Evolutionary conservation across 441 rosid genomes (phyloP).

Genomic region (Biscutella laevigata): DNA sequence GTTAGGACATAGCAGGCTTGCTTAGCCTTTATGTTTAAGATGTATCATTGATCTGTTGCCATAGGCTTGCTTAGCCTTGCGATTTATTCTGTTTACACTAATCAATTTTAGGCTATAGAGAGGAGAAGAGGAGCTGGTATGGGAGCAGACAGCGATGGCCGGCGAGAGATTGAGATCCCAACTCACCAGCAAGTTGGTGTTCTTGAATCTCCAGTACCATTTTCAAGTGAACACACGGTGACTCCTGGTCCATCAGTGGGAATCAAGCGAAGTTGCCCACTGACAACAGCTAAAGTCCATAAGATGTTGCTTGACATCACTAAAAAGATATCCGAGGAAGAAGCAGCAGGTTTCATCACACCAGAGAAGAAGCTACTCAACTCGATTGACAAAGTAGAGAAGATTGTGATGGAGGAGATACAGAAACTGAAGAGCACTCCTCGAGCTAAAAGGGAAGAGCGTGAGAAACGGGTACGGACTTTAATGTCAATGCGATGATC

Average conservation of each 20-base stretch:
- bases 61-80: slow-evolving; percentile 13
- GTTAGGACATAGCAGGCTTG: background rate
- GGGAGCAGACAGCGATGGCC: slow-evolving; percentile 40
- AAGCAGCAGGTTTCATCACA: slow-evolving; percentile 41
- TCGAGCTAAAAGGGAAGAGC: slow-evolving; percentile 45
- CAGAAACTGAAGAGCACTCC: slow-evolving; percentile 60
- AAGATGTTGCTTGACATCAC: slow-evolving; percentile 47
- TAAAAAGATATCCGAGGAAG: slow-evolving; percentile 26
- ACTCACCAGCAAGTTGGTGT: slow-evolving; percentile 19
- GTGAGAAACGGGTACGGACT: slow-evolving; percentile 54
- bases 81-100: background rate
- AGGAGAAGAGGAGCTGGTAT: slow-evolving; percentile 48
- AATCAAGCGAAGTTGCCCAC: slow-evolving; percentile 31
- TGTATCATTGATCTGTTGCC: background rate
- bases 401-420: slow-evolving; percentile 62
- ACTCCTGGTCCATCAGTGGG: slow-evolving; percentile 38
- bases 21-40: background rate
- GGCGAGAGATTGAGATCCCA: slow-evolving; percentile 30
- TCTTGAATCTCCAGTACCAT: slow-evolving; percentile 27
- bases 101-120: slow-evolving; percentile 51
- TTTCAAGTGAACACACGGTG: slow-evolving; percentile 30
- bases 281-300: slow-evolving; percentile 40
- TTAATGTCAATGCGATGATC: slow-evolving; percentile 73
- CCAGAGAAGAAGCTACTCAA: slow-evolving; percentile 77
- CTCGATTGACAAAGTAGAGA: slow-evolving; percentile 65